phyloP scores from a whole-genome alignment of 148 eudicot genomes.

The Camellia japonica region DNA sequence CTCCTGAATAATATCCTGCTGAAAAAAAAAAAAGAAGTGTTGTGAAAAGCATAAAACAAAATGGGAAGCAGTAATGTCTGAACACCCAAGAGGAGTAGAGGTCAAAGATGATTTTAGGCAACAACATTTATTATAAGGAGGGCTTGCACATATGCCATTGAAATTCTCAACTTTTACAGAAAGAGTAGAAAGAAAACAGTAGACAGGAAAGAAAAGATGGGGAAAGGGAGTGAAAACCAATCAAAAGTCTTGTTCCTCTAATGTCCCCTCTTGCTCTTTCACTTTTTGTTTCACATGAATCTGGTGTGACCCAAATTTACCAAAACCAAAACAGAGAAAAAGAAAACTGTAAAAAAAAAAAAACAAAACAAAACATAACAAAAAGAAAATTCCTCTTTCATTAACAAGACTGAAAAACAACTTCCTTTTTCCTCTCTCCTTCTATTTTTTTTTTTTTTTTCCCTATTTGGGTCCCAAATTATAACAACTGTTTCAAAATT shows the following conservation, averaged over 20 bases:
- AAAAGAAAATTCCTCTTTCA: slow-evolving; percentile 15
- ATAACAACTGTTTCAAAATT: neutral
- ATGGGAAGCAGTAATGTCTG: neutral
- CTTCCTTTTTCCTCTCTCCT: neutral
- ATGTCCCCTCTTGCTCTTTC: neutral
- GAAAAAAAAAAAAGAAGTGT: neutral
- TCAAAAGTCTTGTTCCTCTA: slow-evolving; percentile 1
- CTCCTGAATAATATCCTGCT: slow-evolving; percentile 45
- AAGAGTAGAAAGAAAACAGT: slow-evolving; percentile 18
- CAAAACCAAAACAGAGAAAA: slow-evolving; percentile 2
- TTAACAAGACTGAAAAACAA: slow-evolving; percentile 18
- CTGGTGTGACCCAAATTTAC: slow-evolving; percentile 8
- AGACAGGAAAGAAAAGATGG: slow-evolving; percentile 13
- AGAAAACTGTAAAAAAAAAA: neutral
- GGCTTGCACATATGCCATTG: neutral
- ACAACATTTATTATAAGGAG: slow-evolving; percentile 19
- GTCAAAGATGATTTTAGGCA: neutral
- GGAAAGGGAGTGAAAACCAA: slow-evolving; percentile 15
- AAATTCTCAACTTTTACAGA: slow-evolving; percentile 21
- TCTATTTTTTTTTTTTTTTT: neutral
- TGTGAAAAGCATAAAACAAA: too few relatives aligned
- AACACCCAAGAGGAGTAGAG: neutral
- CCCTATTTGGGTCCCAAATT: neutral
- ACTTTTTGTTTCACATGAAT: neutral
- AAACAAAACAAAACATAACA: neutral